These are phyloP conservation scores for Elongisporangium senticosum DNA, from an alignment of 352 stramenopile genomes.

Conservation along the genomic window DNA sequence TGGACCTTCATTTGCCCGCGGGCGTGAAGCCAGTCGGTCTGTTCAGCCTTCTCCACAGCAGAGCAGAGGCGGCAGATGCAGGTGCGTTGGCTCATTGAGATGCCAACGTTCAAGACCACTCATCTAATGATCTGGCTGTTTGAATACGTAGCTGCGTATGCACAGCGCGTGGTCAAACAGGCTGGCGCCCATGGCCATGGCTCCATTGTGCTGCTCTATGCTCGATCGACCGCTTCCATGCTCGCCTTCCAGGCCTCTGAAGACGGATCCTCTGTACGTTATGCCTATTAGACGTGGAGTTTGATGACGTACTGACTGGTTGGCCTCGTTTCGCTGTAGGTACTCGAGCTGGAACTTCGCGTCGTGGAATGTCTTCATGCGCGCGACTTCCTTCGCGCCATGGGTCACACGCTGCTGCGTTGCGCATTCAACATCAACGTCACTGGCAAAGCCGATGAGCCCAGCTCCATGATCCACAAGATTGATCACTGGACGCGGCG, in stretches of 20 bases:
- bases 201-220: constrained; percentile 19
- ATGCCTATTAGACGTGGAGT: no score
- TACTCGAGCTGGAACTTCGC: constrained; percentile 14
- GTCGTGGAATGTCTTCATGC: constrained; percentile 40
- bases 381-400: constrained; percentile 32
- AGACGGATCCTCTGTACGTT: no score
- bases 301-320: constrained; percentile 10
- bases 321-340: constrained; percentile 7
- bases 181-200: not conserved
- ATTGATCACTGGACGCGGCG: constrained; percentile 24
- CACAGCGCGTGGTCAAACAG: constrained; percentile 12
- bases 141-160: not conserved
- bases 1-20: constrained; percentile 14
- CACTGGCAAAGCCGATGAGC: constrained; percentile 5
- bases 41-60: constrained; percentile 13
- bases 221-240: constrained; percentile 6
- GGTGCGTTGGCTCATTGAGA: constrained; percentile 5
- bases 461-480: constrained; percentile 9
- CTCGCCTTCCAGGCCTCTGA: not conserved
- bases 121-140: not conserved
- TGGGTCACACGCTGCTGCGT: constrained; percentile 28
- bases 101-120: constrained; percentile 2
- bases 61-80: constrained; percentile 9
- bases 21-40: constrained; percentile 21
- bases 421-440: constrained; percentile 31